phyloP scores from a whole-genome alignment of 768 basidiomycete genomes.

The Phanerochaete carnosa region DNA sequence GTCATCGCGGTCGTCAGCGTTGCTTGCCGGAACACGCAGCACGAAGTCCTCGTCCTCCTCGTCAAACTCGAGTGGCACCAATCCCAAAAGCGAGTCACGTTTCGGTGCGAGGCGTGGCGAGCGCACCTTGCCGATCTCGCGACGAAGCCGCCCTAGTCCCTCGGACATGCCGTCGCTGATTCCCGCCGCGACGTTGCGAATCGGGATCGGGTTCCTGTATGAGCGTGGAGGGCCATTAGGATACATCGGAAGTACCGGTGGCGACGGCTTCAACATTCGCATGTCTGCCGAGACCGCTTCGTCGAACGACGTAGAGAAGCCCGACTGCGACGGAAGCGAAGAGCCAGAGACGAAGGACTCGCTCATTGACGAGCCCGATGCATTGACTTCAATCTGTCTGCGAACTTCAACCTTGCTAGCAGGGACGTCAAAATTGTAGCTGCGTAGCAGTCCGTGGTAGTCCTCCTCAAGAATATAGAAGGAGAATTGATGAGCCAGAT shows the following conservation, averaged over 20 bases:
- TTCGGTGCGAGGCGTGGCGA: conserved; percentile 36
- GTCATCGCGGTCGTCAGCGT: conserved; percentile 13
- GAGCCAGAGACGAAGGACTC: conserved; percentile 56
- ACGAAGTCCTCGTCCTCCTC: conserved; percentile 66
- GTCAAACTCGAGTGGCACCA: conserved; percentile 56
- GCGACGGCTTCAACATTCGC: conserved; percentile 38
- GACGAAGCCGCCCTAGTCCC: conserved; percentile 54
- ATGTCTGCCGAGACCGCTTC: conserved; percentile 71
- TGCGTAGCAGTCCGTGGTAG: conserved; percentile 74
- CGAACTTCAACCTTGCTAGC: conserved; percentile 67
- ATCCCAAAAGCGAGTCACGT: conserved; percentile 18
- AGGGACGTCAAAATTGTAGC: conserved; percentile 55
- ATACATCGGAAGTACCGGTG: conserved; percentile 68
- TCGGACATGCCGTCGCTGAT: conserved; percentile 56
- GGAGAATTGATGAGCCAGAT: conserved; percentile 81
- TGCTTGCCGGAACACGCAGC: not conserved
- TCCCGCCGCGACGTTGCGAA: conserved; percentile 47
- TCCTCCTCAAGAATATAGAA: conserved; percentile 76
- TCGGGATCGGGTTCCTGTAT: conserved; percentile 49
- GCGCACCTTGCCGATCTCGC: conserved; percentile 52
- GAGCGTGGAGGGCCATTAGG: conserved; percentile 63
- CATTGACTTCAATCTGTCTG: conserved; percentile 64
- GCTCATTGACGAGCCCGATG: conserved; percentile 36
- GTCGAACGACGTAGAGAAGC: conserved; percentile 62
- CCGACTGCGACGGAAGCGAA: conserved; percentile 39